A percentile compares a stretch with the other conserved stretches of the same genome.
Evolutionary conservation across 495 filamentous ascomycete genomes (phyloP).

Genomic region (Platismatia glauca): DNA sequence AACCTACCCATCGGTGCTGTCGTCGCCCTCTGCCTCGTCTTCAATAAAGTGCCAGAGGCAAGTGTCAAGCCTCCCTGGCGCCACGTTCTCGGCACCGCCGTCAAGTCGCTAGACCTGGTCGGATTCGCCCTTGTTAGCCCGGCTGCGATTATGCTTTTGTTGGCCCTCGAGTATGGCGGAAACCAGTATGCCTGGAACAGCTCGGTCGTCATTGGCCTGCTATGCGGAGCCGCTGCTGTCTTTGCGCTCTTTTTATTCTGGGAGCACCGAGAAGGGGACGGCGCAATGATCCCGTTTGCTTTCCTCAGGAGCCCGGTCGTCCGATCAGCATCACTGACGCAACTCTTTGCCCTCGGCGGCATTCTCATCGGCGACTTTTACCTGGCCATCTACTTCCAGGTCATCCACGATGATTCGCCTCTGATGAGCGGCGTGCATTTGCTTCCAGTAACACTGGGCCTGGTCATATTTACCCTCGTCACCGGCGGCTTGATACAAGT

Average conservation of each 20-base stretch:
- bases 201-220: slow-evolving; percentile 40
- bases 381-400: slow-evolving; percentile 37
- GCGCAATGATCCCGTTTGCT: slow-evolving; percentile 43
- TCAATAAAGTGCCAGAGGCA: slow-evolving; percentile 42
- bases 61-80: slow-evolving; percentile 34
- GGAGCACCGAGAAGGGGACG: slow-evolving; percentile 39
- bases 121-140: slow-evolving; percentile 40
- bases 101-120: slow-evolving; percentile 35
- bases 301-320: slow-evolving; percentile 29
- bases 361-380: slow-evolving; percentile 23
- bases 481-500: slow-evolving; percentile 34
- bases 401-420: slow-evolving; percentile 26
- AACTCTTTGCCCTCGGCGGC: slow-evolving; percentile 20
- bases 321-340: slow-evolving; percentile 26
- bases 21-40: slow-evolving; percentile 37
- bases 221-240: slow-evolving; percentile 41
- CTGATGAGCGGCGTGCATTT: slow-evolving; percentile 34
- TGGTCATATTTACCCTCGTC: slow-evolving; percentile 37
- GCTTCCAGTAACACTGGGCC: slow-evolving; percentile 38
- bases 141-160: slow-evolving; percentile 38
- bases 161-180: slow-evolving; percentile 43
- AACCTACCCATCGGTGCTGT: slow-evolving; percentile 55
- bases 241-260: slow-evolving; percentile 41
- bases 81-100: slow-evolving; percentile 27
- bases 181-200: slow-evolving; percentile 38